phyloP scores from a whole-genome alignment of 768 basidiomycete genomes.

The Russula emetica region DNA sequence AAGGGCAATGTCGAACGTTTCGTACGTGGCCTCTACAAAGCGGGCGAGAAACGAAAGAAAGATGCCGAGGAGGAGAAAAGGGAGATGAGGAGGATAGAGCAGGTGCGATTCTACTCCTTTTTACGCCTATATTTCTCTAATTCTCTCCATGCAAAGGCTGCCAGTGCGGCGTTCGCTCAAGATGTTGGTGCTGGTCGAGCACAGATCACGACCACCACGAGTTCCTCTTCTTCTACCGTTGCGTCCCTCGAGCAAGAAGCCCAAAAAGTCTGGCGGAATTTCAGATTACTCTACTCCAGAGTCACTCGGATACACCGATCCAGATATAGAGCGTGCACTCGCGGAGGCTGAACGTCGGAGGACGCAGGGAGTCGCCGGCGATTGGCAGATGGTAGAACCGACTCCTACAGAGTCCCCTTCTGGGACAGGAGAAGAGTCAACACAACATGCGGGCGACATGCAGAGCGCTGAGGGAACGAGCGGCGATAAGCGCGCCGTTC shows the following conservation, averaged over 20 bases:
- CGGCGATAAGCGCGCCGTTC: constrained; percentile 32
- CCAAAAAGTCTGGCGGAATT: constrained; percentile 59
- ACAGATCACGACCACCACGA: constrained; percentile 30
- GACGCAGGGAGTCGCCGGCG: constrained; percentile 67
- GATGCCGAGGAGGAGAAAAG: constrained; percentile 80
- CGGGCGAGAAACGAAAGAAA: constrained; percentile 82
- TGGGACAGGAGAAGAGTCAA: constrained; percentile 16
- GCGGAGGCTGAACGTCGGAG: constrained; percentile 56
- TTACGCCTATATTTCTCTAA: constrained; percentile 3
- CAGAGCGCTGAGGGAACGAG: constrained; percentile 27
- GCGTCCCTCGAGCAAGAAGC: constrained; percentile 22
- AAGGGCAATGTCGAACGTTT: constrained; percentile 92
- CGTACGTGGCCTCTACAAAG: constrained; percentile 89
- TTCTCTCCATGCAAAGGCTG: constrained; percentile 48
- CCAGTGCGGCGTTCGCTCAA: constrained; percentile 71
- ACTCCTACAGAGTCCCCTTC: constrained; percentile 31
- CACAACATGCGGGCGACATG: constrained; percentile 22
- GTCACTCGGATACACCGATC: constrained; percentile 75
- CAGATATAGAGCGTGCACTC: constrained; percentile 61
- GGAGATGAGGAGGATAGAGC: constrained; percentile 83
- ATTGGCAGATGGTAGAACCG: constrained; percentile 64
- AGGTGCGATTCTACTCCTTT: constrained; percentile 42
- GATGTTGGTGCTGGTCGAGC: constrained; percentile 69
- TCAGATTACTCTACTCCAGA: constrained; percentile 87
- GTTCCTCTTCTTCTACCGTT: constrained; percentile 27